Base-by-base conservation (phyloP, 768 basidiomycete genomes). In the Rhodotorula kratochvilovae region DNA sequence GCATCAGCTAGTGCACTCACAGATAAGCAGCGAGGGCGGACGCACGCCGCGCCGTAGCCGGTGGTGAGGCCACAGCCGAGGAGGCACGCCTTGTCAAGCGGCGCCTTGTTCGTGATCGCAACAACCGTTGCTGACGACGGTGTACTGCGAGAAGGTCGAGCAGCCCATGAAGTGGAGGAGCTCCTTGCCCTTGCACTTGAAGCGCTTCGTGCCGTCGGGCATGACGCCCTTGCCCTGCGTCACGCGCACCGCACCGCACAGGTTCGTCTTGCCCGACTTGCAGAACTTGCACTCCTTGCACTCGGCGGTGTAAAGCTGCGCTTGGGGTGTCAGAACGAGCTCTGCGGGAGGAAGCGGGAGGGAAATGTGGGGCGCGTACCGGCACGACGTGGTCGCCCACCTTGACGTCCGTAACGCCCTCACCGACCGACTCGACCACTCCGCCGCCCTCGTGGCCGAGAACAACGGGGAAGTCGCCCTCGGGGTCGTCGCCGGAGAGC, bases 271-370 rank as follows among this genome's bases (percentile, higher is more conserved):
- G 64, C 82, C 82, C 29, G 79, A 81, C 76, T 89, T 95, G 85
- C 96, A 99, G 84, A 97, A 98, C 81, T 97, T 98, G 84, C 96
- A 99, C 82, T 99, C 89, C 48, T 86, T 86, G 79, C 92, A 96
- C 81, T 96, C 93, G 89, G 73, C 79, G 64, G 69, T 72, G 71
- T 74, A 78, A 45, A 78, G 77, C 77, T 77, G 58, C 15, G 31
- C 15, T 2, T 39, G 1, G 17, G 17, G 50, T 4, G 35, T n/a
- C 4, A 11, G 8, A 0, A 19, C 2, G 23, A 8, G 10, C 5
- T 12, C 17, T 27, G 5, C 31, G 33, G n/a, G 3, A n/a, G 43
- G 0, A 10, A 19, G 36, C 3, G 33, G 6, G 21, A 0, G 16
- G n/a, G 10, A 3, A 19, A 12, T 31, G 6, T 31, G 6, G 39